Conservation (phyloP, 331 rosid species). For the Phaseolus coccineus region DNA sequence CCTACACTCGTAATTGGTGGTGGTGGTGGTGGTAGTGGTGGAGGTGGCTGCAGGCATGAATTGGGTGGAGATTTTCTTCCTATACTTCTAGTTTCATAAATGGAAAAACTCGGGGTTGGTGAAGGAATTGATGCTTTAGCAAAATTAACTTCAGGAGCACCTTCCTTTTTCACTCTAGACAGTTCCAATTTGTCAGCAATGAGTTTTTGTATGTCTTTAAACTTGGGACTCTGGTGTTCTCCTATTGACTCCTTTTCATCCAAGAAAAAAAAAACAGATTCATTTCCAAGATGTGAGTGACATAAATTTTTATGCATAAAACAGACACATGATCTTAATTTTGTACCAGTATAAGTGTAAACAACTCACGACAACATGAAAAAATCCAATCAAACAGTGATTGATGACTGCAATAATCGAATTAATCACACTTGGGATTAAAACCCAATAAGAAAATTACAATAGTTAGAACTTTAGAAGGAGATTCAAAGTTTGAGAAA, state of each 20-base stretch:
- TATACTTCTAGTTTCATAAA: conserved; percentile 42
- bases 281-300: conserved; percentile 20
- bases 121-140: conserved; percentile 49
- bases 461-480: neutral
- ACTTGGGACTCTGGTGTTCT: conserved; percentile 61
- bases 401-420: conserved; percentile 17
- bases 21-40: conserved; percentile 50
- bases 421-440: conserved; percentile 21
- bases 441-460: conserved; percentile 4
- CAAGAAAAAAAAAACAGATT: conserved; percentile 43
- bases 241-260: conserved; percentile 55
- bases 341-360: neutral
- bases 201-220: conserved; percentile 77
- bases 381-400: conserved; percentile 29
- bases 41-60: conserved; percentile 44
- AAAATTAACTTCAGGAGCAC: conserved; percentile 43
- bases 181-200: conserved; percentile 76
- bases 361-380: neutral
- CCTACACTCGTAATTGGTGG: conserved; percentile 35
- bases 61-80: conserved; percentile 56
- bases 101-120: conserved; percentile 42
- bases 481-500: neutral
- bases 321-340: conserved; percentile 21
- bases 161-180: conserved; percentile 59
- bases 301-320: neutral